These are phyloP conservation scores for Hygrophila difformis DNA, from an alignment of 257 asterid species.

Conservation along the genomic window DNA sequence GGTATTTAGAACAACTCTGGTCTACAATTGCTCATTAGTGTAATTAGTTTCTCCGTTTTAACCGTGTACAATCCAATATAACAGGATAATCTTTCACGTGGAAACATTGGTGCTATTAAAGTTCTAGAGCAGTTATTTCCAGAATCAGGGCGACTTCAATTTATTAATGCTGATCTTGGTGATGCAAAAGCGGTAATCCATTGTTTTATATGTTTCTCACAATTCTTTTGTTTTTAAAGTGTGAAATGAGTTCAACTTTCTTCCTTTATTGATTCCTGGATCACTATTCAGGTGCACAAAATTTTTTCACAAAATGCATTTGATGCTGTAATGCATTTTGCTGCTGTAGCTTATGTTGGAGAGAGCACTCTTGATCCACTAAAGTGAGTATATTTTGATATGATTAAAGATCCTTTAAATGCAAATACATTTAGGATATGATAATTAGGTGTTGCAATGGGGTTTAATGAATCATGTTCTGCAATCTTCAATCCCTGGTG, in stretches of 20 bases:
- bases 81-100: slow-evolving; percentile 91
- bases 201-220: neutral
- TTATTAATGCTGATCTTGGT: slow-evolving; percentile 84
- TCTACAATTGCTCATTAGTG: neutral
- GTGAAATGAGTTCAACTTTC: neutral
- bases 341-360: slow-evolving; percentile 97
- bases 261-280: slow-evolving; percentile 8
- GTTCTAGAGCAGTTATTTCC: slow-evolving; percentile 72
- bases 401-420: too few species aligned
- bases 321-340: slow-evolving; percentile 88
- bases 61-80: neutral
- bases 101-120: slow-evolving; percentile 75
- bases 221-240: neutral
- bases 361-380: slow-evolving; percentile 91
- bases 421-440: too few species aligned
- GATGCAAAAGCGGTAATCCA: slow-evolving; percentile 62
- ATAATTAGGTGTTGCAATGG: too few species aligned
- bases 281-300: slow-evolving; percentile 49
- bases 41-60: neutral
- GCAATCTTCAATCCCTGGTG: too few species aligned
- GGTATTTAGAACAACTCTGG: slow-evolving; percentile 31
- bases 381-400: slow-evolving; percentile 37
- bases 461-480: too few species aligned
- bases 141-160: slow-evolving; percentile 85
- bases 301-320: slow-evolving; percentile 57